These are phyloP conservation scores for Stagonosporopsis tanaceti DNA, from an alignment of 2,329 filamentous ascomycete species.

Conservation along the genomic window DNA sequence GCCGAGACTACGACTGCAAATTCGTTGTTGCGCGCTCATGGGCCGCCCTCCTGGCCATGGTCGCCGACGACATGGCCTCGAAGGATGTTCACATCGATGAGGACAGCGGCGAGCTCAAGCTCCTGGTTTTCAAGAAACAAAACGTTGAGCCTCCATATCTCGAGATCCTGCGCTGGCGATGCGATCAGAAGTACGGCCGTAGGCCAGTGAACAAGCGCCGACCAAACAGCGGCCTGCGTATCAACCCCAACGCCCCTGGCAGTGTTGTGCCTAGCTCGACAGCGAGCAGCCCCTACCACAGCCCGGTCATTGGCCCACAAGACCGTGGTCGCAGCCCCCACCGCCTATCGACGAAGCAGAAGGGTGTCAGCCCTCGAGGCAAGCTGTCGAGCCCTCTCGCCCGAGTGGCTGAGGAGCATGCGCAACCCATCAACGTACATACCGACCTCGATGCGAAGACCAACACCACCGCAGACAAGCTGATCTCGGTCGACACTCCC, in stretches of 20 bases:
- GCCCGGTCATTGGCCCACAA: slow-evolving; percentile 65
- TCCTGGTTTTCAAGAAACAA: slow-evolving; percentile 81
- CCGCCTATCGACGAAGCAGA: slow-evolving; percentile 67
- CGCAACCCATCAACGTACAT: slow-evolving; percentile 49
- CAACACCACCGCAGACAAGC: slow-evolving; percentile 45
- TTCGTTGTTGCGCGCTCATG: slow-evolving; percentile 95
- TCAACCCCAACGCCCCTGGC: slow-evolving; percentile 60
- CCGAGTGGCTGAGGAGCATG: slow-evolving; percentile 74
- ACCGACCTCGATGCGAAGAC: slow-evolving; percentile 45
- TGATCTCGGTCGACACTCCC: slow-evolving; percentile 54
- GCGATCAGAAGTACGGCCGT: slow-evolving; percentile 90
- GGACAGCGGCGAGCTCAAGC: slow-evolving; percentile 87
- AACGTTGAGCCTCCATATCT: slow-evolving; percentile 93
- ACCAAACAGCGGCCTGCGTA: slow-evolving; percentile 56
- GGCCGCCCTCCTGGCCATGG: slow-evolving; percentile 82
- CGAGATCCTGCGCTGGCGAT: slow-evolving; percentile 92
- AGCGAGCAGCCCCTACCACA: slow-evolving; percentile 67
- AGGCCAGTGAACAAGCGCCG: slow-evolving; percentile 57
- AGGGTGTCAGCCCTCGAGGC: slow-evolving; percentile 67
- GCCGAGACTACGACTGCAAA: slow-evolving; percentile 97
- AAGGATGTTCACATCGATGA: slow-evolving; percentile 94
- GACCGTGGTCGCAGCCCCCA: slow-evolving; percentile 76
- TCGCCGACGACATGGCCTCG: slow-evolving; percentile 92
- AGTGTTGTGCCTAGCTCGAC: slow-evolving; percentile 56
- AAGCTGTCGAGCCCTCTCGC: slow-evolving; percentile 76